Percentiles rank a stretch among this genome's conserved stretches.
These are phyloP conservation scores for Aspergillus panamensis DNA, from an alignment of 495 filamentous ascomycete genomes.

Conservation along the genomic window DNA sequence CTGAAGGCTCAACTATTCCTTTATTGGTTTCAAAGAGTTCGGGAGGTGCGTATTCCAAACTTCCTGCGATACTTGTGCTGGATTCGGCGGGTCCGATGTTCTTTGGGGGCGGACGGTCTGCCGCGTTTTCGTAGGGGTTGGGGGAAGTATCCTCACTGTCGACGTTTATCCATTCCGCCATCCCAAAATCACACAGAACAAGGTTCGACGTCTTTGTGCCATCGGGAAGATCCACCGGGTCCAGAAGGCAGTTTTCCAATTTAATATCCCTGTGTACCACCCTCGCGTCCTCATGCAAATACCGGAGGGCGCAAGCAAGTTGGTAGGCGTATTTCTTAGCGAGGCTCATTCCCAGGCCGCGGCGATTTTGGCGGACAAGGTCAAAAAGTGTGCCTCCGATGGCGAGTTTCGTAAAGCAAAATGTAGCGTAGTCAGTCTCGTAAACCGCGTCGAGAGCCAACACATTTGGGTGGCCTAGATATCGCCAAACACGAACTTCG, in stretches of 20 bases:
- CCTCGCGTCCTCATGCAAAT: conserved; percentile 68
- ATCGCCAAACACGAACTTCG: conserved; percentile 69
- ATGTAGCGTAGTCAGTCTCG: conserved; percentile 68
- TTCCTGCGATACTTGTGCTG: conserved; percentile 57
- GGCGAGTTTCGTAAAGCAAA: conserved; percentile 67
- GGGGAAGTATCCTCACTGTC: conserved; percentile 48
- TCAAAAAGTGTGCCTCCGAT: conserved; percentile 71
- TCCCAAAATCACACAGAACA: conserved; percentile 71
- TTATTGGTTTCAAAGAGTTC: conserved; percentile 51
- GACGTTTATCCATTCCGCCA: conserved; percentile 65
- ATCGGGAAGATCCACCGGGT: conserved; percentile 48
- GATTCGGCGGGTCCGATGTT: conserved; percentile 55
- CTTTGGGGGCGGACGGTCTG: conserved; percentile 44
- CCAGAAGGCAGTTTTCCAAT: conserved; percentile 72
- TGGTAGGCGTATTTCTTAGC: conserved; percentile 65
- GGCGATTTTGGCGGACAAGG: conserved; percentile 56
- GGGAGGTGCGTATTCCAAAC: conserved; percentile 64
- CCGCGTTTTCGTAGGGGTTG: conserved; percentile 48
- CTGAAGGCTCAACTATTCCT: conserved; percentile 51
- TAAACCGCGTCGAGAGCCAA: conserved; percentile 65
- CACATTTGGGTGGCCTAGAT: conserved; percentile 63
- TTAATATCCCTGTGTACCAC: conserved; percentile 75
- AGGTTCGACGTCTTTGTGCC: conserved; percentile 51
- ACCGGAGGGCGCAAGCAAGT: conserved; percentile 65
- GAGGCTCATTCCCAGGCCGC: conserved; percentile 49